Conservation (phyloP, 805 yeast genomes). For the Metschnikowia henanensis region DNA sequence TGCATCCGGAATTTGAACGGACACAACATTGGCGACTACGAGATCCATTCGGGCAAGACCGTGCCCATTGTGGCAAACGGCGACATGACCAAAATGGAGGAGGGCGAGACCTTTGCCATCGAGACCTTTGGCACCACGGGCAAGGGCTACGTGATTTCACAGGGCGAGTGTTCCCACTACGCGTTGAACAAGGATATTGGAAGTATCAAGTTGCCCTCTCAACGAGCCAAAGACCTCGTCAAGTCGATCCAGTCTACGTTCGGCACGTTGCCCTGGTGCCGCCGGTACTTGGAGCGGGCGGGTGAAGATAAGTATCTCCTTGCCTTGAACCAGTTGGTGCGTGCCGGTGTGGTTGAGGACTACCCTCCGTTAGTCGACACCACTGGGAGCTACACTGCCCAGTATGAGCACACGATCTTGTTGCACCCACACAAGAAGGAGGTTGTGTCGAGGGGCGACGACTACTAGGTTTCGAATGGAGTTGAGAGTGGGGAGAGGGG, state of each 20-base stretch:
- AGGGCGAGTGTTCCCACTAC: constrained; percentile 96
- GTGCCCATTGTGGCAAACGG: constrained; percentile 96
- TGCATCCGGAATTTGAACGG: constrained; percentile 93
- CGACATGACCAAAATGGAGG: constrained; percentile 97
- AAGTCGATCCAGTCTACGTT: constrained; percentile 74
- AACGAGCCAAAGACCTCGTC: constrained; percentile 69
- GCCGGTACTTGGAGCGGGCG: constrained; percentile 86
- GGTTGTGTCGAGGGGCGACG: constrained; percentile 94
- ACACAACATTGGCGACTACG: constrained; percentile 82
- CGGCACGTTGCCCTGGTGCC: constrained; percentile 96
- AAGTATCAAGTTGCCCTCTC: constrained; percentile 47
- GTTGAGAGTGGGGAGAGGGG: background rate
- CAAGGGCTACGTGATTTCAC: constrained; percentile 78
- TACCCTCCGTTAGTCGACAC: constrained; percentile 90
- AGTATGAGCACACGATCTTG: constrained; percentile 91
- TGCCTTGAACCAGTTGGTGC: constrained; percentile 83
- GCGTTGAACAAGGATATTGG: constrained; percentile 56
- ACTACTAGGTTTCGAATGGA: constrained; percentile 62
- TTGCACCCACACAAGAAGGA: constrained; percentile 91
- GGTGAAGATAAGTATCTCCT: constrained; percentile 91
- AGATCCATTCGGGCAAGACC: constrained; percentile 92
- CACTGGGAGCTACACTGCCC: constrained; percentile 91
- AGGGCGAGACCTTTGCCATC: constrained; percentile 96
- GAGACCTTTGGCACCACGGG: constrained; percentile 99
- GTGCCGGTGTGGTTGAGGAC: constrained; percentile 85